phyloP scores from a whole-genome alignment of 1,284 basidiomycete genomes.

The Austroboletus novae-zelandiae region DNA sequence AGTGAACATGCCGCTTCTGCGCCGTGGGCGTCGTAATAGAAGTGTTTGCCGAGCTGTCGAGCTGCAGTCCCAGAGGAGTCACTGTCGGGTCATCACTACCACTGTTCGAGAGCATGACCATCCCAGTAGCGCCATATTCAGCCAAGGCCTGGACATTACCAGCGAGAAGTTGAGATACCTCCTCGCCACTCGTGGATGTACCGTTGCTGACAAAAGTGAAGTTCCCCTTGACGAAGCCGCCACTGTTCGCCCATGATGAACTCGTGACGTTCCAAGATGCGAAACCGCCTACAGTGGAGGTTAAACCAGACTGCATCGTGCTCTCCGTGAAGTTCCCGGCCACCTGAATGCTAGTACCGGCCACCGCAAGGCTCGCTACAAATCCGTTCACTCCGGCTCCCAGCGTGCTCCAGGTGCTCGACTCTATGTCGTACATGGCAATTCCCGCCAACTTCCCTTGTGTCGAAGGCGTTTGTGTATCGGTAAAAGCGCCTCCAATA shows the following conservation, averaged over 20 bases:
- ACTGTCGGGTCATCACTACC: constrained; percentile 48
- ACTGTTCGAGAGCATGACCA: constrained; percentile 69
- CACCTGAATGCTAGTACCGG: constrained; percentile 56
- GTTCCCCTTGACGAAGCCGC: constrained; percentile 72
- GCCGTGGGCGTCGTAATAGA: constrained; percentile 28
- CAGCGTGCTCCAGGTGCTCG: constrained; percentile 70
- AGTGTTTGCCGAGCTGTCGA: constrained; percentile 38
- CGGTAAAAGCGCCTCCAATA: constrained; percentile 84
- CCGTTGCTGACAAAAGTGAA: constrained; percentile 71
- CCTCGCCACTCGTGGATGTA: constrained; percentile 40
- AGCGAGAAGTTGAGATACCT: constrained; percentile 55
- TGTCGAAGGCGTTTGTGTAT: constrained; percentile 56
- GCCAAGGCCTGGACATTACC: constrained; percentile 57
- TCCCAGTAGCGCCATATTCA: constrained; percentile 66
- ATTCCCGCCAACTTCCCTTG: constrained; percentile 60
- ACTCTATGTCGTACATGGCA: constrained; percentile 72
- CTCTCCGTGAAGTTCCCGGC: constrained; percentile 75
- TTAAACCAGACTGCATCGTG: constrained; percentile 37
- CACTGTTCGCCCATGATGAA: constrained; percentile 67
- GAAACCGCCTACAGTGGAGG: constrained; percentile 58
- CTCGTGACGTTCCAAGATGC: constrained; percentile 74
- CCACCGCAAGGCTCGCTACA: constrained; percentile 61
- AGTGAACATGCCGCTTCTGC: constrained; percentile 38
- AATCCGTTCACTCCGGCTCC: constrained; percentile 76
- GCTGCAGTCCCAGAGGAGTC: constrained; percentile 54